A percentile compares a stretch with the other conserved stretches of the same genome.
Conservation (phyloP, 306 rosid species). For the Begonia fuchsioides region DNA sequence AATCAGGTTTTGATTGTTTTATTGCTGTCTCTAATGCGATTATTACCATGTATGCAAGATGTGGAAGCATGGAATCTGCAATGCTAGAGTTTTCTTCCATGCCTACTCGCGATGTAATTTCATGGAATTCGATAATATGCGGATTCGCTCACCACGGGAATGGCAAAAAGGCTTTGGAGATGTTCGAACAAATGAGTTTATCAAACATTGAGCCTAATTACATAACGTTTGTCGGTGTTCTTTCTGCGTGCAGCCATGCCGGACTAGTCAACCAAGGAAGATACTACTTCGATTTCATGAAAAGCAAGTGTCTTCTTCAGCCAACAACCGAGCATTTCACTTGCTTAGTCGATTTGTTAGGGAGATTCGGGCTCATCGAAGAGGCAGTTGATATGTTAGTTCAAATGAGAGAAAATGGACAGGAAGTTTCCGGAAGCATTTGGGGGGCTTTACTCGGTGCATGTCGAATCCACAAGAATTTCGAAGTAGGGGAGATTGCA, state of each 20-base stretch:
- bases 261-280: constrained; percentile 31
- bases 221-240: constrained; percentile 37
- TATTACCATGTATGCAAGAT: constrained; percentile 46
- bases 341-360: constrained; percentile 36
- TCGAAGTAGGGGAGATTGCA: constrained; percentile 23
- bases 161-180: constrained; percentile 24
- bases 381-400: constrained; percentile 24
- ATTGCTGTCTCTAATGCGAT: constrained; percentile 36
- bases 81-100: constrained; percentile 24
- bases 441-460: constrained; percentile 57
- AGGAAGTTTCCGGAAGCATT: constrained; percentile 30
- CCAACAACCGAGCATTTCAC: constrained; percentile 34
- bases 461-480: constrained; percentile 36
- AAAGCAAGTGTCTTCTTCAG: constrained; percentile 14
- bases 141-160: constrained; percentile 38
- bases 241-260: constrained; percentile 42
- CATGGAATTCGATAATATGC: constrained; percentile 41
- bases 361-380: constrained; percentile 37
- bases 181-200: constrained; percentile 31
- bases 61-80: constrained; percentile 38
- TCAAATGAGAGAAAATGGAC: constrained; percentile 25
- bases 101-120: constrained; percentile 26
- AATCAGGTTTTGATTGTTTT: constrained; percentile 19
- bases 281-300: constrained; percentile 26
- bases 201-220: constrained; percentile 22